Evolutionary conservation across 164 flowering plant genomes (phyloP).

Genomic region (Buxus sempervirens): DNA sequence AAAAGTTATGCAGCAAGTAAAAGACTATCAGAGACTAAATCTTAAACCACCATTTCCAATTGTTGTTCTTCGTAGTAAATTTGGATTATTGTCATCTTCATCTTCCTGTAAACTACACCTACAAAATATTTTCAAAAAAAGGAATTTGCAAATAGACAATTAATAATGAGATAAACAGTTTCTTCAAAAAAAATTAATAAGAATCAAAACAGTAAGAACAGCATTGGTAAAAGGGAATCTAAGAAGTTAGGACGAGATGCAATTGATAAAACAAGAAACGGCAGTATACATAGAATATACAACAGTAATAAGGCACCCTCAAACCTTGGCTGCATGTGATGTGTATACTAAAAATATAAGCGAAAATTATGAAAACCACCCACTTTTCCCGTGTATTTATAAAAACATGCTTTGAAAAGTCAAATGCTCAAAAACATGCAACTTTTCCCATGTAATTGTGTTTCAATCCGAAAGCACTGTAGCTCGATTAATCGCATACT

Average conservation of each 20-base stretch:
- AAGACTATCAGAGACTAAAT: slow-evolving; percentile 2
- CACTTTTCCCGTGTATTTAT: no score
- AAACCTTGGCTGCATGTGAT: background rate
- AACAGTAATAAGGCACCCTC: background rate
- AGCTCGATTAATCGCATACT: no score
- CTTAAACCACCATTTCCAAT: slow-evolving; percentile 87
- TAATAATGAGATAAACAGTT: background rate
- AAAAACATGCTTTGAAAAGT: no score
- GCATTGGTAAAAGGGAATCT: no score
- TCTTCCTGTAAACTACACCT: slow-evolving; percentile 94
- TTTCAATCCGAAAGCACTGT: no score
- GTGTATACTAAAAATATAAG: no score
- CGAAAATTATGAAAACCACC: no score
- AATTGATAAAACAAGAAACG: no score
- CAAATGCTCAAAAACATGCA: no score
- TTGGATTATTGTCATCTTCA: slow-evolving; percentile 62
- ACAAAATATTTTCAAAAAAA: slow-evolving; percentile 16
- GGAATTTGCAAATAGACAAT: background rate
- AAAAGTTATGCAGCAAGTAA: background rate
- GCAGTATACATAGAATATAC: slow-evolving; percentile 1
- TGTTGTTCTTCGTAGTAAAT: slow-evolving; percentile 74
- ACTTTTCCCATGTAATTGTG: no score
- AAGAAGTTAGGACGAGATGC: no score
- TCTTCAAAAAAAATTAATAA: background rate
- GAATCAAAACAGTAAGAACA: no score